Percentiles rank a stretch among this genome's conserved stretches.
Conservation (phyloP, 768 basidiomycete species). For the Fomitopsis pulvina region DNA sequence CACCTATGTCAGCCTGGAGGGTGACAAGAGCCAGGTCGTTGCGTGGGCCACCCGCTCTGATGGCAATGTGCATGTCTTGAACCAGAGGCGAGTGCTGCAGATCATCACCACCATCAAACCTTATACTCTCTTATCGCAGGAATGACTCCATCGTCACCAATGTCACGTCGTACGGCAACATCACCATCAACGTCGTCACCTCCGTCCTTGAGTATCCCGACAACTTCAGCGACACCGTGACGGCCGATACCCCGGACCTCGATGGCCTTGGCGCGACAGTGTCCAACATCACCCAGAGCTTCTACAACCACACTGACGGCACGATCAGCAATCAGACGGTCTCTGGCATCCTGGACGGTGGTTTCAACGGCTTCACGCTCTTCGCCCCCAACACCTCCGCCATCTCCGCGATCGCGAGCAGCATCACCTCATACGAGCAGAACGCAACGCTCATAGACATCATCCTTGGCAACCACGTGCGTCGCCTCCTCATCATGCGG, state of each 20-base stretch:
- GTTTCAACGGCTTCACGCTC: constrained; percentile 51
- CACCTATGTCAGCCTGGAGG: constrained; percentile 47
- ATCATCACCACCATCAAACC: background rate
- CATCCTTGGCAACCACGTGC: constrained; percentile 56
- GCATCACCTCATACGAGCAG: constrained; percentile 26
- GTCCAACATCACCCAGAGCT: constrained; percentile 17
- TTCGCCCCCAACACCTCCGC: constrained; percentile 59
- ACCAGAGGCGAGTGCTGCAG: constrained; percentile 33
- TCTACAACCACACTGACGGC: constrained; percentile 21
- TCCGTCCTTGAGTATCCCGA: constrained; percentile 49
- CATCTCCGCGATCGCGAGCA: constrained; percentile 30
- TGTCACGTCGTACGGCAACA: constrained; percentile 30
- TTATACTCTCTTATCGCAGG: constrained; percentile 11
- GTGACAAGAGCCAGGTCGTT: constrained; percentile 49
- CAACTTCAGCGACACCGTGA: constrained; percentile 36
- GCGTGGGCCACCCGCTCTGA: constrained; percentile 34
- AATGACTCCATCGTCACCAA: constrained; percentile 32
- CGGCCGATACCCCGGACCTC: constrained; percentile 36
- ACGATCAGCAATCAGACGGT: constrained; percentile 31
- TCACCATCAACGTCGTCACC: constrained; percentile 42
- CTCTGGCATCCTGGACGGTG: constrained; percentile 27
- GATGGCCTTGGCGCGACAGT: constrained; percentile 25
- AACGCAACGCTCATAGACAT: constrained; percentile 41
- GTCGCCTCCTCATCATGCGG: constrained; percentile 14
- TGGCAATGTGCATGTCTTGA: constrained; percentile 39